Conservation (phyloP, 192 early-diverging fungal genomes). For the Endogone sp. region DNA sequence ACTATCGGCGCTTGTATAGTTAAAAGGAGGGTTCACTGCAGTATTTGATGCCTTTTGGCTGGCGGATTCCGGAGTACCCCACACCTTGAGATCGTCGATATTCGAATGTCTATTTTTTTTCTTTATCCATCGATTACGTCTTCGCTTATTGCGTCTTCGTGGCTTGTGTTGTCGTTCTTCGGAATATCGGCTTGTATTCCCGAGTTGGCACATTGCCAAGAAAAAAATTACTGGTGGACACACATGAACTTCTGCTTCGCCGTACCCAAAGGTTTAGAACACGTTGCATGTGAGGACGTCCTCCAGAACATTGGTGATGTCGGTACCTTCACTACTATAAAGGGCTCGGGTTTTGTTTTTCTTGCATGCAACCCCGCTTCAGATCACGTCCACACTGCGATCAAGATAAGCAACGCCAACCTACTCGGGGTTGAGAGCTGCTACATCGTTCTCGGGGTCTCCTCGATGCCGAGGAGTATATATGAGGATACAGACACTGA, state of each 20-base stretch:
- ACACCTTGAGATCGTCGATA: neutral
- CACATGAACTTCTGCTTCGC: neutral
- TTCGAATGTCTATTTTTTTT: neutral
- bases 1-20: slow-evolving; percentile 18
- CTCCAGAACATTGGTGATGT: neutral
- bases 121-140: too few species aligned
- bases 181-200: neutral
- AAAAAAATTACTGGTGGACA: neutral
- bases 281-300: neutral
- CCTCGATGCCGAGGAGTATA: neutral
- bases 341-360: neutral
- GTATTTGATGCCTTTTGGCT: neutral
- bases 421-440: neutral
- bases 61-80: neutral
- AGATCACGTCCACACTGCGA: neutral
- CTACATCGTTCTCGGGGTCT: neutral
- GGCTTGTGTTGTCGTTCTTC: neutral
- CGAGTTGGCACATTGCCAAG: too few species aligned
- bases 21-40: neutral
- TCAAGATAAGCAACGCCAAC: neutral
- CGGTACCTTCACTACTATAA: neutral
- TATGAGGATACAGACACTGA: neutral
- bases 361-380: neutral
- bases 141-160: neutral
- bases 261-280: neutral